Evolutionary conservation across 1,284 basidiomycete genomes (phyloP), one percentile per base, ranked within the genome.

Genomic region (Cutaneotrichosporon cavernicola): DNA sequence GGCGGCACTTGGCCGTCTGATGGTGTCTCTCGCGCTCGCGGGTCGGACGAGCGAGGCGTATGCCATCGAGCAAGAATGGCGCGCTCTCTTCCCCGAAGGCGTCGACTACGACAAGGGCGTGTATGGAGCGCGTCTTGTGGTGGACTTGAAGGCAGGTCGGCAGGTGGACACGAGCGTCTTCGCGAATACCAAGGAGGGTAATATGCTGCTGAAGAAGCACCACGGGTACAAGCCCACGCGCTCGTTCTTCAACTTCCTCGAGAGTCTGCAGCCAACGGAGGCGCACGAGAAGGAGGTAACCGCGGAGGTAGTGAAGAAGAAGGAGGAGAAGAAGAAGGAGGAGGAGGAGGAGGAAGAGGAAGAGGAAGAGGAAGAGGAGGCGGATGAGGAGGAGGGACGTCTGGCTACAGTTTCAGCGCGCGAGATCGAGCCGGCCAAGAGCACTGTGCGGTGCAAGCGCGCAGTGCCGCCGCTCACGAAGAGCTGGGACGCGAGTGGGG

Each of bases 91-190:
- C 21, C 55, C 40, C 5, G n/a, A 30, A 14, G 57, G 43, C 18
- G 11, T 31, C 3, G 52, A 38, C 5, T 73, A 69, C 63, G 72
- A 73, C 61, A 66, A 63, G 51, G 75, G 63, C 7, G 71, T 73
- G 5, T 56, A 70, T 5, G 75, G 75, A 9, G 75, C 76, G 7
- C 67, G 69, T 22, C 64, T 73, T 5, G 53, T 73, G 21, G 60
- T 76, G 16, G 73, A 76, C 69, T 58, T 73, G 16, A 68, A 64
- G 58, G 56, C 60, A 7, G 74, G 73, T 18, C 62, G 60, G 46
- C 53, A 66, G 31, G 67, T 73, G n/a, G 73, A 77, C 66, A 55
- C 72, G 34, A 21, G 36, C 9, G 53, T 50, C 18, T 62, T 50
- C 36, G 26, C 38, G 14, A 2, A 16, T 7, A 30, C 22, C 32